Conservation (phyloP, 495 filamentous ascomycete genomes). For the Penicillium soppii region DNA sequence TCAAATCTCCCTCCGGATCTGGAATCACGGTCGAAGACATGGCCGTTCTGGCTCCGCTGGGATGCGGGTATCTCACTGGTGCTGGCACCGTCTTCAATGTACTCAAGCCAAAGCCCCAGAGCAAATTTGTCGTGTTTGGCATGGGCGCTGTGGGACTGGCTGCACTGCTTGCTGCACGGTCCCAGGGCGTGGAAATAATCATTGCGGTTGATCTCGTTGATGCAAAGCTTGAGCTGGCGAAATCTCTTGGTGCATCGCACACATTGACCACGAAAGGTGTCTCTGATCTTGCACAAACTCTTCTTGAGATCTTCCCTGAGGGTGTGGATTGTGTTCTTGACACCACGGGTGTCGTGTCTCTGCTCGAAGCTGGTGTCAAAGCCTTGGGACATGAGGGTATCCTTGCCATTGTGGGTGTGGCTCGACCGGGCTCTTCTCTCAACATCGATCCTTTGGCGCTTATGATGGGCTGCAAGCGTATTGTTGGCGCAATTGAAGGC, state of each 20-base stretch:
- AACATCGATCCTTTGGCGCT: constrained; percentile 24
- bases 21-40: constrained; percentile 22
- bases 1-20: constrained; percentile 20
- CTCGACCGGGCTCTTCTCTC: constrained; percentile 32
- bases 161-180: constrained; percentile 34
- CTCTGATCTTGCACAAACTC: constrained; percentile 21
- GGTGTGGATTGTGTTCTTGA: constrained; percentile 42
- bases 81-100: constrained; percentile 44
- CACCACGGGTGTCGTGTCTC: constrained; percentile 35
- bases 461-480: constrained; percentile 26
- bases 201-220: constrained; percentile 47
- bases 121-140: constrained; percentile 36
- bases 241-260: constrained; percentile 43
- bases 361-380: constrained; percentile 33
- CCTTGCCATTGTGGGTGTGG: constrained; percentile 43
- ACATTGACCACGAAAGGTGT: constrained; percentile 31
- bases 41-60: constrained; percentile 38
- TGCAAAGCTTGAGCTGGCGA: constrained; percentile 38
- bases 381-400: constrained; percentile 35
- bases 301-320: constrained; percentile 24
- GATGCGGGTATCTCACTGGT: constrained; percentile 50
- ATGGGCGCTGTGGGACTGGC: constrained; percentile 45
- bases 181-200: constrained; percentile 23
- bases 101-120: constrained; percentile 22
- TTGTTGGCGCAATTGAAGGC: constrained; percentile 32